phyloP scores from a whole-genome alignment of 805 yeast species.

The Sugiyamaella lignohabitans region DNA sequence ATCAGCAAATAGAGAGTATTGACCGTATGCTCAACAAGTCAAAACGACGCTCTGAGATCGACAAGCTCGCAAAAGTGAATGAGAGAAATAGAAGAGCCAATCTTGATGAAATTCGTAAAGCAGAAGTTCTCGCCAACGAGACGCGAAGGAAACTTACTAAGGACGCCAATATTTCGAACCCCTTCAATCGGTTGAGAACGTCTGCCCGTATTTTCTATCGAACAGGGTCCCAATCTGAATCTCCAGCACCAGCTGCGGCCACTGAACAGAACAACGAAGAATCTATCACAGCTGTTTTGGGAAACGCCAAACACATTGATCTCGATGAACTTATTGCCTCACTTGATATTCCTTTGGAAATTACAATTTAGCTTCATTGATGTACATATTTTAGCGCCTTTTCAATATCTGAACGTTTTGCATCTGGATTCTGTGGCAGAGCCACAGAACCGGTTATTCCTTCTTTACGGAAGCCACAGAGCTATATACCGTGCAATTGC shows the following conservation, averaged over 20 bases:
- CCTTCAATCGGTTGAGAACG: slow-evolving; percentile 85
- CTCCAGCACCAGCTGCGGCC: slow-evolving; percentile 47
- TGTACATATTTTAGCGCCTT: too few species aligned
- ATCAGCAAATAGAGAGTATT: slow-evolving; percentile 27
- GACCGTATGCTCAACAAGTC: slow-evolving; percentile 17
- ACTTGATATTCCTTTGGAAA: slow-evolving; percentile 33
- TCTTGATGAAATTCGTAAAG: slow-evolving; percentile 67
- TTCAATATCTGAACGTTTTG: too few species aligned
- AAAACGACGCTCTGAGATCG: slow-evolving; percentile 18
- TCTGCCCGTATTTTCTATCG: slow-evolving; percentile 74
- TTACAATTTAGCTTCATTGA: slow-evolving; percentile 31
- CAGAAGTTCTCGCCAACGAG: slow-evolving; percentile 62
- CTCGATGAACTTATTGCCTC: slow-evolving; percentile 35
- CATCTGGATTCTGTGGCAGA: too few species aligned
- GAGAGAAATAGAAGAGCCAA: slow-evolving; percentile 81
- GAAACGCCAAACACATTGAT: slow-evolving; percentile 22
- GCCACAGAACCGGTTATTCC: too few species aligned
- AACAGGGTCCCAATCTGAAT: slow-evolving; percentile 29
- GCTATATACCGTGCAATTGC: too few species aligned
- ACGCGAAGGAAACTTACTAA: slow-evolving; percentile 39
- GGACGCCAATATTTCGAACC: slow-evolving; percentile 45
- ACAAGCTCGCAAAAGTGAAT: slow-evolving; percentile 62
- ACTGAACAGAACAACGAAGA: slow-evolving; percentile 39
- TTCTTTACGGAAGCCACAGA: too few species aligned
- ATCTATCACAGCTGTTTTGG: slow-evolving; percentile 31